Percentiles rank a stretch among this genome's conserved stretches.
Conservation (phyloP, 257 asterid genomes). For the Cynanchum wilfordii region DNA sequence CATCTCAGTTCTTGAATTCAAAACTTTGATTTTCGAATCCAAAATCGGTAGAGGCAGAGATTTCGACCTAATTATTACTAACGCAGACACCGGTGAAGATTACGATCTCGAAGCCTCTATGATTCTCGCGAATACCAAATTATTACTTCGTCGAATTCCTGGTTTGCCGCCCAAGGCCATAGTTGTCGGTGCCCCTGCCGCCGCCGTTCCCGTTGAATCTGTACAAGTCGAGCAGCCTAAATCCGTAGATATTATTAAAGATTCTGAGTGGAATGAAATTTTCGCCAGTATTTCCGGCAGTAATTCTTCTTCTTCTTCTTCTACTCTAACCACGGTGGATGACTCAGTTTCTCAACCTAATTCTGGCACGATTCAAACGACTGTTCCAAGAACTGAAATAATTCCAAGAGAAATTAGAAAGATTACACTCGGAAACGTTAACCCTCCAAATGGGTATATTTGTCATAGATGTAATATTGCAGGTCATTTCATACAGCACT, state of each 20-base stretch:
- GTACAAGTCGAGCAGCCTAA: neutral
- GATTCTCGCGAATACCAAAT: neutral
- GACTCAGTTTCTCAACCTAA: neutral
- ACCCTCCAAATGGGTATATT: constrained; percentile 82
- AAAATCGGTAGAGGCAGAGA: neutral
- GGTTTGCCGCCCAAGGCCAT: neutral
- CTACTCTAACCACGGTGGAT: neutral
- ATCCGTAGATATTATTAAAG: neutral
- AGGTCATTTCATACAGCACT: constrained; percentile 90
- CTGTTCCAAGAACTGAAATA: neutral
- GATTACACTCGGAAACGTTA: constrained; percentile 46
- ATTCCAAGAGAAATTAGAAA: neutral
- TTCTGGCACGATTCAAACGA: neutral
- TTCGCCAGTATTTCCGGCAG: neutral
- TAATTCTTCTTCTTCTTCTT: too few relatives aligned
- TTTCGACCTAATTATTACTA: neutral
- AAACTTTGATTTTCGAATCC: neutral
- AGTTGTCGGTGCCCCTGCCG: neutral
- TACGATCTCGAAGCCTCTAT: neutral
- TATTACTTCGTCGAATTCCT: neutral
- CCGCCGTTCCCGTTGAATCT: neutral
- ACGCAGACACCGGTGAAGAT: neutral
- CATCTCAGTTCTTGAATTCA: neutral
- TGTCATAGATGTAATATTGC: constrained; percentile 80
- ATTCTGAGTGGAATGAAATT: constrained; percentile 2